Conservation (phyloP, 2,329 filamentous ascomycete species). For the Aspergillus transmontanensis region DNA sequence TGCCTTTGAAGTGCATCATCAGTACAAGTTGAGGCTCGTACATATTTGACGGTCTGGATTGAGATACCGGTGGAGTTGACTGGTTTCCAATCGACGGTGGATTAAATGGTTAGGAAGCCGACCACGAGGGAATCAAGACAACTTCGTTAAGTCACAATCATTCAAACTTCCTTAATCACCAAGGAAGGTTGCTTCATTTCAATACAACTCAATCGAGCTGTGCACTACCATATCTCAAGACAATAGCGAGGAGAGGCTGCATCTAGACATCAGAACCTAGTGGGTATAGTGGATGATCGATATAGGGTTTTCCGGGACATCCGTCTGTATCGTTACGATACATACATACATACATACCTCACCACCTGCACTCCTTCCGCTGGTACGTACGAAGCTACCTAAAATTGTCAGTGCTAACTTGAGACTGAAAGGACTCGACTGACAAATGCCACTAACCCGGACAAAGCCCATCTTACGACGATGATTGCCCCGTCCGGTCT, state of each 20-base stretch:
- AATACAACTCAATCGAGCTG: background rate
- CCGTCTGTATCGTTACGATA: slow-evolving; percentile 2
- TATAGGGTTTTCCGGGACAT: slow-evolving; percentile 3
- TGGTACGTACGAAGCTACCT: background rate
- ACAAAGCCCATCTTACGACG: slow-evolving; percentile 6
- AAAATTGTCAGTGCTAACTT: background rate
- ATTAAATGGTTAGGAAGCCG: background rate
- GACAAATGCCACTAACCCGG: background rate
- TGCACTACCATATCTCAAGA: background rate
- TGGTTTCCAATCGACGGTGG: background rate
- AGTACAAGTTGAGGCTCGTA: slow-evolving; percentile 3
- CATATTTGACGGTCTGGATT: background rate
- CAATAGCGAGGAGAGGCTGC: background rate
- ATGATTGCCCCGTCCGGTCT: slow-evolving; percentile 14
- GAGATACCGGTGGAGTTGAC: background rate
- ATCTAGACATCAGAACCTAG: background rate
- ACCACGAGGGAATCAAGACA: background rate
- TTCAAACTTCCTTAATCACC: background rate
- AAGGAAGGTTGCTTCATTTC: background rate
- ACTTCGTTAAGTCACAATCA: background rate
- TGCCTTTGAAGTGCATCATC: background rate
- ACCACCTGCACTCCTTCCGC: background rate
- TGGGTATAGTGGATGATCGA: background rate
- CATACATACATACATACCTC: background rate
- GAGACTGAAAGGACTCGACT: background rate